Evolutionary conservation across 2,329 filamentous ascomycete genomes (phyloP), one percentile per base, ranked within the genome.

Genomic region (Botrytis deweyae): DNA sequence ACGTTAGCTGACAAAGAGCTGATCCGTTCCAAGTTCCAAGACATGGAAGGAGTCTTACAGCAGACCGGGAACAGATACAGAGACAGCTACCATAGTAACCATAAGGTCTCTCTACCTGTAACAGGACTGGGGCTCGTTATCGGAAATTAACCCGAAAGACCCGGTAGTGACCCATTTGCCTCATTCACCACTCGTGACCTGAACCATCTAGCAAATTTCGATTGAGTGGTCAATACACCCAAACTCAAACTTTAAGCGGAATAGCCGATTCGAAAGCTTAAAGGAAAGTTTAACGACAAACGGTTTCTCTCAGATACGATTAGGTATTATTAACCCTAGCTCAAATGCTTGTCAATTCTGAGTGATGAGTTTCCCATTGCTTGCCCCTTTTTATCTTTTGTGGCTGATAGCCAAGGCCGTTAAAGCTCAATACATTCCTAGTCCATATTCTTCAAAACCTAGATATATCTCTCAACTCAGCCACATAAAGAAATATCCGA

Each of bases 101-200:
- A 68, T 67, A 55, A 38, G 25, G 22, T 40, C 25, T 46, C n/a
- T 66, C 44, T 68, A 40, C 46, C 65, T 68, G 49, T 38, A 68
- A 68, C 49, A 68, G 38, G 65, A 42, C 65, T n/a, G 36, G 36
- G 49, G 36, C 36, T 68, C 65, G 25, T 58, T 61, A 49, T 59
- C 70, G 70, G 63, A 68, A 72, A 72, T 72, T 61, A 72, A 61
- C 29, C 63, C 70, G 70, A 72, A 40, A 59, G 36, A 68, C 40
- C 70, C 70, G 70, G 46, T 59, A 44, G 22, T 55, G 44, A 9
- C 16, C 38, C 38, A 72, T 59, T 66, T 22, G 29, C 65, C 29
- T 38, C 63, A 36, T 36, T 66, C 29, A 36, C 63, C 46, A 68
- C 36, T 65, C 20, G 44, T 22, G n/a, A 36, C 42, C 25, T 55